phyloP scores from a whole-genome alignment of 768 basidiomycete genomes.

The Dioszegia aurantiaca region DNA sequence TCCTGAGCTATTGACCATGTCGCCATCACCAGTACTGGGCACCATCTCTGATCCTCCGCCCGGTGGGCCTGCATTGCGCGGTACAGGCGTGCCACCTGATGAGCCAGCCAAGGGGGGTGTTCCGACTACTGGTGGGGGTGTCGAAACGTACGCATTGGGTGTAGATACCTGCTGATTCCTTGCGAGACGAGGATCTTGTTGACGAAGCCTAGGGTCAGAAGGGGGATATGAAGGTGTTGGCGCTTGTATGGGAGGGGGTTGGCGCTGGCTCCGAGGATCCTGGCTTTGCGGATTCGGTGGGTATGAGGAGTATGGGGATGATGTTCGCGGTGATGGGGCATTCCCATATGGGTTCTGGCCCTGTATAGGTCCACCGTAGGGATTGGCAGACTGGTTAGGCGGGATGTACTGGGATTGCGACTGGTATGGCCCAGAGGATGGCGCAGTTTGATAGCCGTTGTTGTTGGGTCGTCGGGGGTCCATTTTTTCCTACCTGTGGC shows the following conservation, averaged over 20 bases:
- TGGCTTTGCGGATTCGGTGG: neutral
- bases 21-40: constrained; percentile 1
- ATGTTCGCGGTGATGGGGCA: neutral
- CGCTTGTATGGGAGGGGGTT: neutral
- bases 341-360: neutral
- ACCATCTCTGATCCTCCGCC: neutral
- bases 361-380: neutral
- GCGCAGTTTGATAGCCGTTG: constrained; percentile 13
- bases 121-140: neutral
- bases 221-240: constrained; percentile 13
- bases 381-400: neutral
- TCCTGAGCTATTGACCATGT: constrained; percentile 13
- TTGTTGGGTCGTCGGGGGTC: constrained; percentile 32
- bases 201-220: constrained; percentile 28
- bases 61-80: neutral
- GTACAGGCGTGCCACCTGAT: constrained; percentile 1
- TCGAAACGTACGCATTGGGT: constrained; percentile 1
- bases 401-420: constrained; percentile 11
- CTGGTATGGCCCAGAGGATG: constrained; percentile 3
- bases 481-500: constrained; percentile 12
- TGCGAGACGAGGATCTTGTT: constrained; percentile 35
- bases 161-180: constrained; percentile 8
- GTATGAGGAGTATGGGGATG: constrained; percentile 6
- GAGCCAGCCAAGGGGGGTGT: neutral
- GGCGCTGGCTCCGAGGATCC: constrained; percentile 8